phyloP scores from a whole-genome alignment of 2,329 filamentous ascomycete genomes.

The Ceratocystis huliohia region DNA sequence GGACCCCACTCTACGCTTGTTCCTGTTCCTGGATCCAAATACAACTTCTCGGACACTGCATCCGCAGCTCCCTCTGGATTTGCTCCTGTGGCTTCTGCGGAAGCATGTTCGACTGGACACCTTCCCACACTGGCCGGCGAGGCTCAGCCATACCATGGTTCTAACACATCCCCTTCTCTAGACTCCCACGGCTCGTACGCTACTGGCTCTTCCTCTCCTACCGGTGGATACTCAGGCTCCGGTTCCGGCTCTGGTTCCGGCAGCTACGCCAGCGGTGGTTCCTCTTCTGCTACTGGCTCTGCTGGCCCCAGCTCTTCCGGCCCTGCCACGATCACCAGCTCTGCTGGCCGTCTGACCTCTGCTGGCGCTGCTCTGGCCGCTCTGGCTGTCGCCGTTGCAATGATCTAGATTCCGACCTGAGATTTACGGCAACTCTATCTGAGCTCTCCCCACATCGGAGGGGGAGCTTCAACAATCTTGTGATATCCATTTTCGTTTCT shows the following conservation, averaged over 20 bases:
- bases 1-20: not conserved
- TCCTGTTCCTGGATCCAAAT: not conserved
- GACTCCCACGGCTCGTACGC: conserved; percentile 9
- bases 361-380: conserved; percentile 17
- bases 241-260: conserved; percentile 2
- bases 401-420: conserved; percentile 17
- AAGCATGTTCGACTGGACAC: not conserved
- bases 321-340: conserved; percentile 13
- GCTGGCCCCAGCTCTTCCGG: conserved; percentile 4
- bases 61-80: not conserved
- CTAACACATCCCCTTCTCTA: conserved; percentile 9
- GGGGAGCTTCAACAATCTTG: not conserved
- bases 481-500: conserved; percentile 11
- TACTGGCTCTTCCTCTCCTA: conserved; percentile 13
- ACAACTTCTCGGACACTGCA: conserved; percentile 1
- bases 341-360: conserved; percentile 17
- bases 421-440: not conserved
- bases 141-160: conserved; percentile 11
- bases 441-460: not conserved
- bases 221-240: conserved; percentile 5
- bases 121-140: conserved; percentile 11
- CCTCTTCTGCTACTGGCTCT: conserved; percentile 2
- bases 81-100: not conserved
- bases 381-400: conserved; percentile 17
- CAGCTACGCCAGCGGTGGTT: not conserved